Evolutionary conservation across 2,329 filamentous ascomycete genomes (phyloP), one percentile per base, ranked within the genome.

Genomic region (Biscogniauxia mediterranea): DNA sequence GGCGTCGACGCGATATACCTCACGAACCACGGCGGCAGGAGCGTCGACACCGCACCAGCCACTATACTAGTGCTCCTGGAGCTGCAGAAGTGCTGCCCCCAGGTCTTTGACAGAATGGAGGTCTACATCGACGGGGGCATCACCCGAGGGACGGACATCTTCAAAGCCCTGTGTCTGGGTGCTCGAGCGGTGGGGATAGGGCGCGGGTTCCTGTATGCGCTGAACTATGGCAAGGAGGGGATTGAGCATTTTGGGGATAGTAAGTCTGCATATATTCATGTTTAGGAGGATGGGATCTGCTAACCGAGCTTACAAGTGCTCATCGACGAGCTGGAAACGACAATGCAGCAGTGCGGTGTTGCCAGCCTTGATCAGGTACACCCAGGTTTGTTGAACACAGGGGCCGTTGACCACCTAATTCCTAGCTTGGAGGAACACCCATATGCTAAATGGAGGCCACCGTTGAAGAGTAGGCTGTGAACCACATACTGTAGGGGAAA

Each of bases 1-100:
- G 88, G 86, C 0, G 83, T 85, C 2, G 85, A 91, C 65, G 89
- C 85, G 0, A 89, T 92, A 54, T 81, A 92, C 1, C 78, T 92
- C 1, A 85, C 82, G 15, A 92, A 92, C 66, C 89, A 92, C 71
- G 89, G 89, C 1, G 89, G 89, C 0, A 74, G 89, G 49, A 80
- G 75, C 56, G 69, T 81, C 1, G 82, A 85, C 61, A 84, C 70
- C 66, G 77, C 79, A 0, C 80, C 83, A 2, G 77, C 87, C 0
- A 80, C 83, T 0, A 78, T 90, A 28, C 71, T 89, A 38, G 80
- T 85, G 0, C 70, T 90, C 3, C 73, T 90, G 0, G 87, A 91
- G 74, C 78, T 90, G 63, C 85, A 86, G 60, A 80, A 81, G 65
- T 83, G 82, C 64, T 86, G 83, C 51, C 87, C 87, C 0, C 78